phyloP scores from a whole-genome alignment of 1,139 yeast species.

The Blastobotrys malaysiensis region DNA sequence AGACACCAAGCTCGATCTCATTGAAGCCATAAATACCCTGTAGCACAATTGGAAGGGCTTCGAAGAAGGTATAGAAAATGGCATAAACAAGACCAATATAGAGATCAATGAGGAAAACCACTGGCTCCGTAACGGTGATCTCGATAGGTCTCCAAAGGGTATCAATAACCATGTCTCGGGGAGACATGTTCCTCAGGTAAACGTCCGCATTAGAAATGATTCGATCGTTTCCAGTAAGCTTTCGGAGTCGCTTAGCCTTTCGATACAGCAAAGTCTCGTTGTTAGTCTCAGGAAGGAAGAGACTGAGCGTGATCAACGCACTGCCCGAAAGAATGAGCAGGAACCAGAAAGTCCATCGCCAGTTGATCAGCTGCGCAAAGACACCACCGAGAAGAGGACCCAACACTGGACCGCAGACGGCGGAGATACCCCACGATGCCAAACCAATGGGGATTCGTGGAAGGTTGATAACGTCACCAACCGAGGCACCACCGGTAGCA shows the following conservation, averaged over 20 bases:
- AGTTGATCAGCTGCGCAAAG: conserved; percentile 24
- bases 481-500: conserved; percentile 82
- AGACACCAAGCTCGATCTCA: conserved; percentile 43
- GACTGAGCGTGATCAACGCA: conserved; percentile 33
- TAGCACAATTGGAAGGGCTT: conserved; percentile 54
- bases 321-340: conserved; percentile 40
- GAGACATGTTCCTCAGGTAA: conserved; percentile 5
- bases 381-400: conserved; percentile 69
- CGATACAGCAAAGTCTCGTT: conserved; percentile 42
- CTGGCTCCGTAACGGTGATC: conserved; percentile 12
- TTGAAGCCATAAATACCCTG: conserved; percentile 41
- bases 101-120: conserved; percentile 28
- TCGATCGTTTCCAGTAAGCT: conserved; percentile 30
- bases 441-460: conserved; percentile 33
- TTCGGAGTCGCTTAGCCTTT: conserved; percentile 45
- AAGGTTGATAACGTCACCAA: conserved; percentile 46
- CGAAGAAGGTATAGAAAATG: conserved; percentile 51
- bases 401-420: conserved; percentile 55
- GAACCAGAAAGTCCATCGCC: conserved; percentile 44
- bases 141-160: conserved; percentile 11
- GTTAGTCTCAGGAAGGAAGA: conserved; percentile 49
- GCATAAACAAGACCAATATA: conserved; percentile 52
- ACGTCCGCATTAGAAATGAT: conserved; percentile 8
- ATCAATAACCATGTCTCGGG: conserved; percentile 10
- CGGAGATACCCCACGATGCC: conserved; percentile 48